phyloP scores from a whole-genome alignment of 768 basidiomycete species.

The Auricularia cornea region DNA sequence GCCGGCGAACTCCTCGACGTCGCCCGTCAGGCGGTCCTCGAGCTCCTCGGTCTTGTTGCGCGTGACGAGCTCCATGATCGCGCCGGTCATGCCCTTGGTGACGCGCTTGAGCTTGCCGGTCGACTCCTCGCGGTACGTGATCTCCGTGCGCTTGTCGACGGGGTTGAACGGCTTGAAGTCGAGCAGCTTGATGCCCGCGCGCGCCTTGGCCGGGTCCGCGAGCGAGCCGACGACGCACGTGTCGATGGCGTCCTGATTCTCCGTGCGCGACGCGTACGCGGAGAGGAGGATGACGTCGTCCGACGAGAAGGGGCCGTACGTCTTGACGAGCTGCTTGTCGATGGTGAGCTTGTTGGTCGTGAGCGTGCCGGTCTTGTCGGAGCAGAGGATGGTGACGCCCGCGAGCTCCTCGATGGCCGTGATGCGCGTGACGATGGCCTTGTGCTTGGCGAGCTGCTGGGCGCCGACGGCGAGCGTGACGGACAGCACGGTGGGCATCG shows the following conservation, averaged over 20 bases:
- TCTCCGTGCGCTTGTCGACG: constrained; percentile 98
- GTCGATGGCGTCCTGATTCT: constrained; percentile 99
- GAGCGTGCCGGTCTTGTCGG: constrained; percentile 96
- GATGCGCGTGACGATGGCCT: constrained; percentile 99
- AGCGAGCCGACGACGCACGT: constrained; percentile 74
- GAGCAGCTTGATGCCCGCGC: constrained; percentile 87
- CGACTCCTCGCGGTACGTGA: constrained; percentile 91
- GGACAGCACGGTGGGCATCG: constrained; percentile 97
- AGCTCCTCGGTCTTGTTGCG: constrained; percentile 94
- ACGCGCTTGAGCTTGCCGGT: constrained; percentile 97
- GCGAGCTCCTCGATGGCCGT: constrained; percentile 98
- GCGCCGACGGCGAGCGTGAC: constrained; percentile 99
- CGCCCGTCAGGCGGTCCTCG: constrained; percentile 85
- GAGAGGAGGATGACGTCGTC: constrained; percentile 91
- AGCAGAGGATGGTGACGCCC: constrained; percentile 97
- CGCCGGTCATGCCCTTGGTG: constrained; percentile 99
- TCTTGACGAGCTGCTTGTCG: constrained; percentile 83
- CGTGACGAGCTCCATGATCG: constrained; percentile 93
- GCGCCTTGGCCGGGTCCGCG: constrained; percentile 64
- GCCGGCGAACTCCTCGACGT: constrained; percentile 91
- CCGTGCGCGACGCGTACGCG: constrained; percentile 93
- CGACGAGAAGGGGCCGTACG: constrained; percentile 79
- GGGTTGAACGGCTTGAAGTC: constrained; percentile 99
- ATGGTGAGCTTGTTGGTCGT: constrained; percentile 99
- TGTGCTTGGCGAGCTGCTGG: constrained; percentile 97